phyloP scores from a whole-genome alignment of 495 filamentous ascomycete genomes.

The Aspergillus nidulans region DNA sequence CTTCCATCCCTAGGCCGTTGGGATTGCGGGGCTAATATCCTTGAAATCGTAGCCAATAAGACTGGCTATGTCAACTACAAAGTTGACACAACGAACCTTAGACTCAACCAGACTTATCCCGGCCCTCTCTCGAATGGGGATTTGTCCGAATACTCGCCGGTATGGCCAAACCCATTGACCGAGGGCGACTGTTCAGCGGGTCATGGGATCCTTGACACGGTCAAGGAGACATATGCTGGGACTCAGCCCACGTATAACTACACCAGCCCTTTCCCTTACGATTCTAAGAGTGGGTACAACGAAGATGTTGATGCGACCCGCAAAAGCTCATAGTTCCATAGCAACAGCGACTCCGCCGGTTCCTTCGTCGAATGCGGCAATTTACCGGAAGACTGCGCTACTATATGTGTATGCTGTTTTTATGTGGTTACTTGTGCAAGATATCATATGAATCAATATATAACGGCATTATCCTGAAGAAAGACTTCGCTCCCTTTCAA shows the following conservation, averaged over 20 bases:
- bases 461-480: neutral
- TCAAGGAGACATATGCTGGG: constrained; percentile 36
- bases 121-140: constrained; percentile 39
- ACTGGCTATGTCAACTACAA: constrained; percentile 53
- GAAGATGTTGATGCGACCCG: constrained; percentile 28
- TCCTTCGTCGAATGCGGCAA: neutral
- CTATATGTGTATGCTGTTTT: neutral
- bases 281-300: constrained; percentile 30
- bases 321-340: constrained; percentile 10
- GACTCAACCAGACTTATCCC: constrained; percentile 44
- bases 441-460: neutral
- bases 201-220: constrained; percentile 40
- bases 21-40: constrained; percentile 68
- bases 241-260: constrained; percentile 39
- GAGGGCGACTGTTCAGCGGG: constrained; percentile 41
- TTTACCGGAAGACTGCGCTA: neutral
- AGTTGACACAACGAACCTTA: constrained; percentile 39
- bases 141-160: constrained; percentile 30
- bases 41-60: constrained; percentile 54
- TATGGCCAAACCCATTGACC: constrained; percentile 41
- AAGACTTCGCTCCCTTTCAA: neutral
- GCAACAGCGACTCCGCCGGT: too few species aligned
- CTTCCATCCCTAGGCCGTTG: constrained; percentile 65
- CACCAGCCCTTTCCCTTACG: constrained; percentile 39
- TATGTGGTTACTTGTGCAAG: neutral